Conservation (phyloP, 1,284 basidiomycete species). For the Boletus hoseneyae region DNA sequence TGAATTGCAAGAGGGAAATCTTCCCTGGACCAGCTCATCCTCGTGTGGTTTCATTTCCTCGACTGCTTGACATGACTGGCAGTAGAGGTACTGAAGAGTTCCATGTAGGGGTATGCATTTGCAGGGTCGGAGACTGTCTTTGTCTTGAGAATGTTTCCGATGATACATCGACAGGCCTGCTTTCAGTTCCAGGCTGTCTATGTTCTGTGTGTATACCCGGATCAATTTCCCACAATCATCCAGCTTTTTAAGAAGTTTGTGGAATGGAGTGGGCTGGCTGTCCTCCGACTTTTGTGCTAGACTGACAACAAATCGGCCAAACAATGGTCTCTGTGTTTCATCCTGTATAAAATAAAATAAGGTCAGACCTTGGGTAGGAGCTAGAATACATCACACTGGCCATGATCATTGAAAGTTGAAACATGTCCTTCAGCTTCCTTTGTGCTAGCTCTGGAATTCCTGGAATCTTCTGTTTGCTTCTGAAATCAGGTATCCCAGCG, state of each 20-base stretch:
- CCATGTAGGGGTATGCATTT: slow-evolving; percentile 11
- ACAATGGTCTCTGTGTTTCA: background rate
- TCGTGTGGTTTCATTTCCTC: background rate
- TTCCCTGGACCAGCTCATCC: background rate
- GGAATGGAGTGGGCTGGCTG: slow-evolving; percentile 10
- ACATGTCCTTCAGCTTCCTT: slow-evolving; percentile 13
- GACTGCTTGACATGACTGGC: slow-evolving; percentile 3
- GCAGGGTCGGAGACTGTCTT: background rate
- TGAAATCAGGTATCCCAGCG: slow-evolving; percentile 10
- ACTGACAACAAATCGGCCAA: background rate
- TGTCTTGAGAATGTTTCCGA: background rate
- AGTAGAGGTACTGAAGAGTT: slow-evolving; percentile 10
- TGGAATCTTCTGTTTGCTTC: slow-evolving; percentile 4
- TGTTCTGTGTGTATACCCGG: slow-evolving; percentile 16
- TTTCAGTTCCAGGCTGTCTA: slow-evolving; percentile 11
- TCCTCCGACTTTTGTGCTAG: background rate
- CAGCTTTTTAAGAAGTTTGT: slow-evolving; percentile 9
- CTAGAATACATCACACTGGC: background rate
- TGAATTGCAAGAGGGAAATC: background rate
- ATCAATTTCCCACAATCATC: slow-evolving; percentile 2
- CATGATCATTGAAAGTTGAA: slow-evolving; percentile 8
- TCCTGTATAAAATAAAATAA: background rate
- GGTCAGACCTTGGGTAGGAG: background rate
- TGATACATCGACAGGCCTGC: slow-evolving; percentile 11
- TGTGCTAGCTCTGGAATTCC: background rate